Evolutionary conservation across 2,329 filamentous ascomycete species (phyloP).

Genomic region (Grosmannia penicillata): DNA sequence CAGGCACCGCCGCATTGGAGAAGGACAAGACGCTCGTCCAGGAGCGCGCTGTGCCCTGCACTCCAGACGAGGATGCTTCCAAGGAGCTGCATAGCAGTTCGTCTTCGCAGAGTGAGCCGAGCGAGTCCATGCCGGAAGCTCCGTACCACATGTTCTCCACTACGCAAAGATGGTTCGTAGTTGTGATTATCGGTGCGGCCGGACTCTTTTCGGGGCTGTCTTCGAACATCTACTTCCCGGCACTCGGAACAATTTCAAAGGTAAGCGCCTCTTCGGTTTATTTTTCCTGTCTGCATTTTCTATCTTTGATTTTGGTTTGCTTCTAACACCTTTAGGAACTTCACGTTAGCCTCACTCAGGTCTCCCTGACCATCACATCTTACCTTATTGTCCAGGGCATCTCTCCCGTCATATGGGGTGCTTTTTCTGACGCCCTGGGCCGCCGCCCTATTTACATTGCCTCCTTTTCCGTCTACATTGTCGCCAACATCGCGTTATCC

Average conservation of each 20-base stretch:
- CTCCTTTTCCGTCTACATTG: conserved; percentile 1
- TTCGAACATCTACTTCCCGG: conserved; percentile 1
- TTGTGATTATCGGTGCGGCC: not conserved
- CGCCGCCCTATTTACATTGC: conserved; percentile 1
- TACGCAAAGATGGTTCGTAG: not conserved
- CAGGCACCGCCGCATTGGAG: too few species aligned
- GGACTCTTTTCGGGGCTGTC: conserved; percentile 1
- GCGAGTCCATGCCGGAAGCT: too few species aligned
- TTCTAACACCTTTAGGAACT: not conserved
- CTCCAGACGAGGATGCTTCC: too few species aligned
- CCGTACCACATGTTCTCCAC: conserved; percentile 1
- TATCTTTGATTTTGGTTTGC: not conserved
- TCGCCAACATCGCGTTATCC: not conserved
- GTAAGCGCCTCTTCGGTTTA: not conserved
- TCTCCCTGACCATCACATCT: conserved; percentile 1
- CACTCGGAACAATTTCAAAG: not conserved
- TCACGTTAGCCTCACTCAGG: not conserved
- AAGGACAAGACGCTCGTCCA: too few species aligned
- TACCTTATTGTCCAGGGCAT: conserved; percentile 1
- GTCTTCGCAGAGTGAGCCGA: too few species aligned
- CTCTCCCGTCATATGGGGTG: conserved; percentile 2
- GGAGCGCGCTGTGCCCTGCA: too few species aligned
- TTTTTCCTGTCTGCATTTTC: not conserved
- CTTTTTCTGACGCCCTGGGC: not conserved
- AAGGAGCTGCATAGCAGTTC: too few species aligned